Evolutionary conservation across 192 early-diverging fungal species (phyloP).

Genomic region (Coemansia reversa): DNA sequence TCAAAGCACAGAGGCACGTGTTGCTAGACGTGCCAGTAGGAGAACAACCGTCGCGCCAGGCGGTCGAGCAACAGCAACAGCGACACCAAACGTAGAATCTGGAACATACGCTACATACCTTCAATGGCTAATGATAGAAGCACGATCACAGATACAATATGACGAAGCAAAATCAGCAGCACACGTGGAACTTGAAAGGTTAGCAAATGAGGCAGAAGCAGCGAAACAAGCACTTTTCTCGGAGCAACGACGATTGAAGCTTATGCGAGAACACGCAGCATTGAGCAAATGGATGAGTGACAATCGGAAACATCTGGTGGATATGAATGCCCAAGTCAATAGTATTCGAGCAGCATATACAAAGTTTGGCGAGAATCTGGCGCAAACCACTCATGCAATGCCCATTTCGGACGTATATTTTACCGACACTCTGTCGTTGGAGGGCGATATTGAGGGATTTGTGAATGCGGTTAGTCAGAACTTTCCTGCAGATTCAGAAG

Average conservation of each 20-base stretch:
- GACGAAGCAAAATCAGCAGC: constrained; percentile 35
- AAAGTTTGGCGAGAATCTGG: constrained; percentile 16
- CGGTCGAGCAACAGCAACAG: background rate
- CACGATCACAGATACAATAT: constrained; percentile 34
- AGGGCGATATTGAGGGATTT: constrained; percentile 29
- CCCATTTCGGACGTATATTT: constrained; percentile 34
- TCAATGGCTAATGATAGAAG: constrained; percentile 44
- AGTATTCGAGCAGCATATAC: constrained; percentile 21
- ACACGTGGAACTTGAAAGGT: constrained; percentile 13
- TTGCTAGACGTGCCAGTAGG: constrained; percentile 2
- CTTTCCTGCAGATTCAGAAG: constrained; percentile 8
- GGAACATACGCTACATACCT: constrained; percentile 16
- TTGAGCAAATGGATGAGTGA: constrained; percentile 27
- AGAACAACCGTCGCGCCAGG: background rate
- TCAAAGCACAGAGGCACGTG: background rate
- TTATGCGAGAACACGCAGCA: constrained; percentile 35
- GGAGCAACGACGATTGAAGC: constrained; percentile 39
- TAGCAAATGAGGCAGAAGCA: constrained; percentile 18
- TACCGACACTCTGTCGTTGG: constrained; percentile 20
- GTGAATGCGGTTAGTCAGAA: constrained; percentile 13
- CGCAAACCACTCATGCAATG: constrained; percentile 41
- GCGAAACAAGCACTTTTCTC: constrained; percentile 15
- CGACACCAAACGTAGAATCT: background rate
- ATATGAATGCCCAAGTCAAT: constrained; percentile 20
- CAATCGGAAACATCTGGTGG: constrained; percentile 16